Percentiles rank a stretch among this genome's conserved stretches.
Evolutionary conservation across 441 rosid species (phyloP).

Genomic region (Erodium trifolium): DNA sequence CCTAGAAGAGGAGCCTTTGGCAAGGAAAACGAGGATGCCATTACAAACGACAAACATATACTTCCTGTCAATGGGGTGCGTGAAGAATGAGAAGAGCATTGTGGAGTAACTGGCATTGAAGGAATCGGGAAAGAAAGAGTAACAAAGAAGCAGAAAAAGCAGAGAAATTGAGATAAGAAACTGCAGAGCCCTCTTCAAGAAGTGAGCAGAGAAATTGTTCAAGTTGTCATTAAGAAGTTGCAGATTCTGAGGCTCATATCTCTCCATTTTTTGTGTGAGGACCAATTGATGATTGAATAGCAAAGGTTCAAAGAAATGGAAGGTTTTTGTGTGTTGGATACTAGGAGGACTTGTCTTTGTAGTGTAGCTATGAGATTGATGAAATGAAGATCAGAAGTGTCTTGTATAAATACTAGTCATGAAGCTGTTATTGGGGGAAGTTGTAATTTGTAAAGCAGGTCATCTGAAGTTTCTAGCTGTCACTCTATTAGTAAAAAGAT

Average conservation of each 20-base stretch:
- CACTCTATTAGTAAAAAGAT: neutral
- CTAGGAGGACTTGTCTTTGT: neutral
- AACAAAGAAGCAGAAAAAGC: conserved; percentile 27
- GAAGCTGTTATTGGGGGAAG: neutral
- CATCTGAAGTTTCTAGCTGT: neutral
- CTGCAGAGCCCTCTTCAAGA: conserved; percentile 24
- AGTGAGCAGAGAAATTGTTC: neutral
- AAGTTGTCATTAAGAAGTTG: neutral
- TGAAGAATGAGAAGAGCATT: conserved; percentile 27
- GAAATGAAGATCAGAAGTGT: neutral
- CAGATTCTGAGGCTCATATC: conserved; percentile 10
- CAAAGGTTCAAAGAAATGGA: neutral
- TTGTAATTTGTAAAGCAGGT: neutral
- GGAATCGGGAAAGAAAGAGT: conserved; percentile 29
- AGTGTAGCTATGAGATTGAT: neutral
- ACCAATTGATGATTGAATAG: neutral
- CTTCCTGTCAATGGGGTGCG: conserved; percentile 36
- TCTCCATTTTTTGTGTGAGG: conserved; percentile 16
- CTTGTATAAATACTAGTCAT: neutral
- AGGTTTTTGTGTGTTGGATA: no score
- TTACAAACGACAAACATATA: conserved; percentile 48
- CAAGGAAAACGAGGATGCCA: conserved; percentile 47
- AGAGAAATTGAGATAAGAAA: conserved; percentile 25
- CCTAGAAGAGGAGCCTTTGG: conserved; percentile 13
- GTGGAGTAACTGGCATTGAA: conserved; percentile 30